Evolutionary conservation across 2,329 filamentous ascomycete genomes (phyloP).

Genomic region (Diaporthe sp.): DNA sequence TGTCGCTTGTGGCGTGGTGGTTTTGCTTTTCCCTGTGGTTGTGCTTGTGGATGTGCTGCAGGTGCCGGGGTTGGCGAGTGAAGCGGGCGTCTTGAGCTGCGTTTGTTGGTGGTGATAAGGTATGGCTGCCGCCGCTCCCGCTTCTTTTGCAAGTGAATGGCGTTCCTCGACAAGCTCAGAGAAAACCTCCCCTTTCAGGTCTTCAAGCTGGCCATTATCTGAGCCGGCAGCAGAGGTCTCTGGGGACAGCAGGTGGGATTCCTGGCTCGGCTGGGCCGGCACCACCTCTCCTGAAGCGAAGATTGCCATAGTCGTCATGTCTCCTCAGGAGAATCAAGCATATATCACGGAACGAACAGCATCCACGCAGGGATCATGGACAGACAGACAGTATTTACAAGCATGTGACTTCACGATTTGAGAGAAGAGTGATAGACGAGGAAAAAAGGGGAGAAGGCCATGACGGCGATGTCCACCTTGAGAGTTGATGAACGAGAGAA

Average conservation of each 20-base stretch:
- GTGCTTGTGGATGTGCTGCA: background rate
- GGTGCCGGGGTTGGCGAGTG: background rate
- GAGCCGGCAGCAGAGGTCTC: constrained; percentile 13
- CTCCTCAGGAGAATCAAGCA: background rate
- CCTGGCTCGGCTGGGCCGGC: background rate
- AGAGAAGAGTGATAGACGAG: background rate
- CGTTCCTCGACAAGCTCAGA: background rate
- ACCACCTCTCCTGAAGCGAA: background rate
- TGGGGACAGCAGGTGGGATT: constrained; percentile 12
- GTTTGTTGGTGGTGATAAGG: background rate
- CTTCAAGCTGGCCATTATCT: background rate
- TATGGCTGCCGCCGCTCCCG: background rate
- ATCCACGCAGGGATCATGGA: background rate
- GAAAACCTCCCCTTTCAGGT: background rate
- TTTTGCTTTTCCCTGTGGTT: background rate
- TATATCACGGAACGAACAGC: constrained; percentile 4
- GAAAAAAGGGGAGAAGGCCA: background rate
- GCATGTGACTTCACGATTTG: background rate
- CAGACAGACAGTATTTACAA: background rate
- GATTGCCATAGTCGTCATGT: background rate
- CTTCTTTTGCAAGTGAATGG: background rate
- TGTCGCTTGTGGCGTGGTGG: background rate
- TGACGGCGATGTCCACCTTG: background rate
- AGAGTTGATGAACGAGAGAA: background rate
- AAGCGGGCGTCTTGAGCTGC: background rate